Evolutionary conservation across 1,284 basidiomycete genomes (phyloP).

Genomic region (Puccinia hordei): DNA sequence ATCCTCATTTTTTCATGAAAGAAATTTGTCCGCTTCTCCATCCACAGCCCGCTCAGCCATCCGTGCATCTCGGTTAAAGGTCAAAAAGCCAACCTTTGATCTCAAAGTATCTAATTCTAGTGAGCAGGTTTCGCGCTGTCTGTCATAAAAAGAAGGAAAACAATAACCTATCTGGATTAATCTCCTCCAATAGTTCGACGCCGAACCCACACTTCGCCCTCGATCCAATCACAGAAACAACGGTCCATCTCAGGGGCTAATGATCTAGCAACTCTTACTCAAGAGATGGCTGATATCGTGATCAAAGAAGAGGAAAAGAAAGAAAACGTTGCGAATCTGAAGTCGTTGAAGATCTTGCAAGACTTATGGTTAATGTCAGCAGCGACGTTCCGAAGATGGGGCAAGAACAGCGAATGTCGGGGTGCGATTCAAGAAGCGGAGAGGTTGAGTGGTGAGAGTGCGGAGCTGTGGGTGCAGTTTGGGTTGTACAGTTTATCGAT

Average conservation of each 20-base stretch:
- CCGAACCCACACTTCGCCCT: slow-evolving; percentile 19
- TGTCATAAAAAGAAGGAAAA: neutral
- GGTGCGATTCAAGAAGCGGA: slow-evolving; percentile 95
- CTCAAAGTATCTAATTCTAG: slow-evolving; percentile 29
- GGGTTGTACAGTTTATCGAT: slow-evolving; percentile 54
- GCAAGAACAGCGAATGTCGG: slow-evolving; percentile 83
- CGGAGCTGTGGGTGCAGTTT: slow-evolving; percentile 86
- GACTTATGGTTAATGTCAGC: slow-evolving; percentile 91
- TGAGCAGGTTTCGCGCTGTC: neutral
- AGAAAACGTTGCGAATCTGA: slow-evolving; percentile 57
- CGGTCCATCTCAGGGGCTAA: neutral
- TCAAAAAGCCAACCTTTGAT: slow-evolving; percentile 28
- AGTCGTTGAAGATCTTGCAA: slow-evolving; percentile 73
- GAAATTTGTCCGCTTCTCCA: slow-evolving; percentile 12
- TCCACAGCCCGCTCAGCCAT: slow-evolving; percentile 15
- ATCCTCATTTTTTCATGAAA: slow-evolving; percentile 6
- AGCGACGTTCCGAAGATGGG: slow-evolving; percentile 84
- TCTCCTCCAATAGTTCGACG: neutral
- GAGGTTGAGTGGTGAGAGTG: slow-evolving; percentile 77
- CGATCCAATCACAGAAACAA: slow-evolving; percentile 15
- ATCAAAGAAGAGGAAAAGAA: slow-evolving; percentile 23
- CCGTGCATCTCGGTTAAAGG: slow-evolving; percentile 17
- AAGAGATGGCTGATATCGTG: slow-evolving; percentile 23
- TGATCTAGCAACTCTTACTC: neutral
- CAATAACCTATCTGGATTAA: neutral